Evolutionary conservation across 1,284 basidiomycete genomes (phyloP).

Genomic region (Moesziomyces antarcticus): DNA sequence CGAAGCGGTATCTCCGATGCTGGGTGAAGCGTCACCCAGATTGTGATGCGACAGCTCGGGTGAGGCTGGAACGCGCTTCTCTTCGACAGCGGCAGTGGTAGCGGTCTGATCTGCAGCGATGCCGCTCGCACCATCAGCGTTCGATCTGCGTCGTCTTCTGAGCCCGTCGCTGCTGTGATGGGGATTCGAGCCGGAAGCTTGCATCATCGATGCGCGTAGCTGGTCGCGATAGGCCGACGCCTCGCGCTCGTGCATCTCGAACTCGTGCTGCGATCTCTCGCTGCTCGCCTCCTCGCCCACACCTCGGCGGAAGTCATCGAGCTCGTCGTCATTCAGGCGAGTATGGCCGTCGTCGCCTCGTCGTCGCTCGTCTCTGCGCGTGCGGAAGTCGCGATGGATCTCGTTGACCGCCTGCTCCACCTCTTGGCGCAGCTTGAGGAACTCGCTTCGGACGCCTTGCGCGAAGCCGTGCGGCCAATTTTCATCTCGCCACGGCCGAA

Average conservation of each 20-base stretch:
- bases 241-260: constrained; percentile 51
- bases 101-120: background rate
- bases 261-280: constrained; percentile 42
- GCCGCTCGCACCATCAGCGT: constrained; percentile 3
- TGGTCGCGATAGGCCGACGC: constrained; percentile 34
- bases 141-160: background rate
- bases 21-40: constrained; percentile 24
- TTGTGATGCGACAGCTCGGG: constrained; percentile 35
- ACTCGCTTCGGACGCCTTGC: constrained; percentile 42
- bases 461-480: constrained; percentile 54
- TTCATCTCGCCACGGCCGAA: constrained; percentile 55
- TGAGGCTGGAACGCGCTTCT: constrained; percentile 13
- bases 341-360: constrained; percentile 4
- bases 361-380: constrained; percentile 16
- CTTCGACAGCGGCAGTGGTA: constrained; percentile 7
- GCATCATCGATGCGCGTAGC: constrained; percentile 28
- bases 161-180: background rate
- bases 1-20: constrained; percentile 10
- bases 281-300: constrained; percentile 39
- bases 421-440: constrained; percentile 35
- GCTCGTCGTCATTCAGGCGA: constrained; percentile 38
- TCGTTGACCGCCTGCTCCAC: constrained; percentile 41
- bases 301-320: constrained; percentile 39
- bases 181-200: background rate
- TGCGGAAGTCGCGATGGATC: constrained; percentile 24